Conservation (phyloP, 2,329 filamentous ascomycete genomes). For the Colletotrichum godetiae region DNA sequence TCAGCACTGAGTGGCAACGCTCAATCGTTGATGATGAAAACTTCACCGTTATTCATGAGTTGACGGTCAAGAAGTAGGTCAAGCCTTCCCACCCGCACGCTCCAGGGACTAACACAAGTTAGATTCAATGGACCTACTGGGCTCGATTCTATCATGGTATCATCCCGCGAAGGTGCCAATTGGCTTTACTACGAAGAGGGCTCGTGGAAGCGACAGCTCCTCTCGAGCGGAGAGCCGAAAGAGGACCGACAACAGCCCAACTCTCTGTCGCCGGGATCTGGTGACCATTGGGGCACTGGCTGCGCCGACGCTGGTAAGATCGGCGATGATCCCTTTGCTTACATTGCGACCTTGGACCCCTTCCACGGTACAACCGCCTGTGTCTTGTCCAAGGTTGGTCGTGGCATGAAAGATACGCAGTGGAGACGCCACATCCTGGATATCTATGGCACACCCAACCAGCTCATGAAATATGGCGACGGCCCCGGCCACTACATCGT, state of each 20-base stretch:
- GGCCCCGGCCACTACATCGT: background rate
- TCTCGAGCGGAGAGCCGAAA: background rate
- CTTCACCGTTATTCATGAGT: background rate
- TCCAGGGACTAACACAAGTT: background rate
- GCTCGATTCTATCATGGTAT: background rate
- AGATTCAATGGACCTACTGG: background rate
- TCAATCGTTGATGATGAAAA: background rate
- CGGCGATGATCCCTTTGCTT: background rate
- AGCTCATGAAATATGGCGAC: background rate
- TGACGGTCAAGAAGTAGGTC: background rate
- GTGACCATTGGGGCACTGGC: background rate
- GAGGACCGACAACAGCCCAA: background rate
- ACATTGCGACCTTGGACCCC: background rate
- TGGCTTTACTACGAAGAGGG: background rate
- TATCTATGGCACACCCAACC: background rate
- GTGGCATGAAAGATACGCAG: background rate
- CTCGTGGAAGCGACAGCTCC: background rate
- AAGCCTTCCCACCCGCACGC: background rate
- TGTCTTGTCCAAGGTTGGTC: background rate
- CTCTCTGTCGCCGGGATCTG: background rate
- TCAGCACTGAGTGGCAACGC: background rate
- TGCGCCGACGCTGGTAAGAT: background rate
- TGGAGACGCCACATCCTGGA: background rate
- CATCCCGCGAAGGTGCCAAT: background rate
- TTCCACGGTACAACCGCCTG: background rate